These are phyloP conservation scores for Boletus reticuloceps DNA, from an alignment of 768 basidiomycete species.

Conservation along the genomic window DNA sequence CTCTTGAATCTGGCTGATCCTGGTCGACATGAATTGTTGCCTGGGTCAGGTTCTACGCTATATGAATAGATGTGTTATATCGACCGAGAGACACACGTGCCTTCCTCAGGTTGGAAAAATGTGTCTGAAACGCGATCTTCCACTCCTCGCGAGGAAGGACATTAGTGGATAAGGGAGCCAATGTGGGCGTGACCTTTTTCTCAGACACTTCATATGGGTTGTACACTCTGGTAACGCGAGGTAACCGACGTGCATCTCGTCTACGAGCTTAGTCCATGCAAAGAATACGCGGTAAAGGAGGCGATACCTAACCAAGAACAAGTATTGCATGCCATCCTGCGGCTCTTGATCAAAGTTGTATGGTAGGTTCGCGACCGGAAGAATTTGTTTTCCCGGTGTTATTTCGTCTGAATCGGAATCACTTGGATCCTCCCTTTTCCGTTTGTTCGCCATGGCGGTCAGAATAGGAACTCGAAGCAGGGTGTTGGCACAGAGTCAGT, in stretches of 20 bases:
- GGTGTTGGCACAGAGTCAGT: neutral
- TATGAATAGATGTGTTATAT: conserved; percentile 4
- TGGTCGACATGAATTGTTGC: conserved; percentile 42
- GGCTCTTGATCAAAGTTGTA: conserved; percentile 62
- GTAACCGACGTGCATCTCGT: conserved; percentile 67
- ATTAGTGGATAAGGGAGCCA: conserved; percentile 24
- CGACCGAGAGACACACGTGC: conserved; percentile 21
- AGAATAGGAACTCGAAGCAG: neutral
- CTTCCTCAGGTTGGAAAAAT: conserved; percentile 66
- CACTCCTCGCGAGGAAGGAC: conserved; percentile 66
- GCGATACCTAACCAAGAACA: conserved; percentile 75
- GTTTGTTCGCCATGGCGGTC: conserved; percentile 40
- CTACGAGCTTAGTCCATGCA: conserved; percentile 36
- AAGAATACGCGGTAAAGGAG: neutral
- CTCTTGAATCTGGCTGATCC: conserved; percentile 5
- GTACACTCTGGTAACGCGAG: conserved; percentile 57
- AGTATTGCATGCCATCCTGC: conserved; percentile 71
- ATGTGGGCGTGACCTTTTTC: conserved; percentile 18
- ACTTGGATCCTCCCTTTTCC: conserved; percentile 50
- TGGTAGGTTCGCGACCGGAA: conserved; percentile 83
- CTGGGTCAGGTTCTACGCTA: conserved; percentile 61
- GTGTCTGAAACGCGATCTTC: conserved; percentile 53
- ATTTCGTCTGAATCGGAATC: conserved; percentile 62
- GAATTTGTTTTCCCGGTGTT: conserved; percentile 62
- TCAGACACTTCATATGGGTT: conserved; percentile 64